phyloP scores from a whole-genome alignment of 768 basidiomycete species.

The Peribolospora baueri region DNA sequence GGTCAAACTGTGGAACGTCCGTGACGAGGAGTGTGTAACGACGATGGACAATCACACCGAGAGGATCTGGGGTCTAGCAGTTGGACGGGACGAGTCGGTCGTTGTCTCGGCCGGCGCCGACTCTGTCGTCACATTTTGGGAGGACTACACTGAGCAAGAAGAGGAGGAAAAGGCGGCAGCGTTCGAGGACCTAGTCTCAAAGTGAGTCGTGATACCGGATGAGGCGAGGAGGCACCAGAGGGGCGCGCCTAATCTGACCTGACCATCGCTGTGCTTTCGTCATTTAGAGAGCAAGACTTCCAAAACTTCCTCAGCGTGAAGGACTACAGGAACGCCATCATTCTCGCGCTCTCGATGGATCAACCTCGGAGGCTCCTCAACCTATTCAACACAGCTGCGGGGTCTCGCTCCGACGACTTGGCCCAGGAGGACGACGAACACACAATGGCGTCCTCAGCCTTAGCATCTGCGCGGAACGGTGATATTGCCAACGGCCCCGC shows the following conservation, averaged over 20 bases:
- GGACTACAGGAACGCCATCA: conserved; percentile 74
- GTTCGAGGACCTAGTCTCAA: conserved; percentile 47
- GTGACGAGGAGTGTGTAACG: conserved; percentile 58
- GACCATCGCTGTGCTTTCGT: too few relatives aligned
- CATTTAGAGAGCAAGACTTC: conserved; percentile 78
- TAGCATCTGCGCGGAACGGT: conserved; percentile 15
- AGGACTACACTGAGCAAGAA: conserved; percentile 71
- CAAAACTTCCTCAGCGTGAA: conserved; percentile 62
- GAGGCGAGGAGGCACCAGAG: not conserved
- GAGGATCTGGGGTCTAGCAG: conserved; percentile 94
- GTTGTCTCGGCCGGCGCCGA: conserved; percentile 90
- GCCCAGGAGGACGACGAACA: not conserved
- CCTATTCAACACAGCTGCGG: conserved; percentile 35
- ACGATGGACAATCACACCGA: conserved; percentile 96
- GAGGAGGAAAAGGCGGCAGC: conserved; percentile 48
- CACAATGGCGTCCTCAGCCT: conserved; percentile 10
- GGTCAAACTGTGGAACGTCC: conserved; percentile 83
- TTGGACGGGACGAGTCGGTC: conserved; percentile 53
- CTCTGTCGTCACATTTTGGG: conserved; percentile 87
- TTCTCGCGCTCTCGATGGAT: conserved; percentile 73
- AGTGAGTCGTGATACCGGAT: conserved; percentile 29
- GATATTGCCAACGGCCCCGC: conserved; percentile 13
- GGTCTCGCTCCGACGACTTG: conserved; percentile 17
- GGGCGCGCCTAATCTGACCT: not conserved
- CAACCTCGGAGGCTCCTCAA: conserved; percentile 68